These are phyloP conservation scores for Toxicodendron radicans DNA, from an alignment of 345 rosid genomes.

Conservation along the genomic window DNA sequence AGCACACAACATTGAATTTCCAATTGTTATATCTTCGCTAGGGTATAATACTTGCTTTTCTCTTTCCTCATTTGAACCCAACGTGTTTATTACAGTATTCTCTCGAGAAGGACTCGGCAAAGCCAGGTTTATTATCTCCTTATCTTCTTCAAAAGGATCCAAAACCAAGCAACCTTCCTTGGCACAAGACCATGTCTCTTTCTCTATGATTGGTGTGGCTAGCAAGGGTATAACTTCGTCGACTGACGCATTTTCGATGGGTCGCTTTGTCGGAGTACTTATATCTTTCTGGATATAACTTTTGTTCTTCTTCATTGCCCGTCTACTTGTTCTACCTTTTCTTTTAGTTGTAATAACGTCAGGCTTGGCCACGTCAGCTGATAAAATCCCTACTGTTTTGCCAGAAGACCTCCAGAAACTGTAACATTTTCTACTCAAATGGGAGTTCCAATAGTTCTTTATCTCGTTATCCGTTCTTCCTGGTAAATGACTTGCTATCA, in stretches of 20 bases:
- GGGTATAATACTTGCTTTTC: not conserved
- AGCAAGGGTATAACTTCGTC: constrained; percentile 6
- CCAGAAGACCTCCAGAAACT: constrained; percentile 28
- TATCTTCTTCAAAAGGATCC: constrained; percentile 6
- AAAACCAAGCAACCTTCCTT: not conserved
- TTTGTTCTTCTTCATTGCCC: constrained; percentile 27
- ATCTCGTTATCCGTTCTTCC: constrained; percentile 80
- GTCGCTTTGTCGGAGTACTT: not conserved
- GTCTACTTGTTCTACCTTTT: constrained; percentile 30
- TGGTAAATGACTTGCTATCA: constrained; percentile 55
- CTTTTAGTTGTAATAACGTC: constrained; percentile 5
- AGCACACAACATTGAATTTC: constrained; percentile 4
- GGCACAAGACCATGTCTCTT: constrained; percentile 21
- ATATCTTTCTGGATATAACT: not conserved
- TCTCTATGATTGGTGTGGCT: constrained; percentile 13
- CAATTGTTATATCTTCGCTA: not conserved
- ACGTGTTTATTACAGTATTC: not conserved
- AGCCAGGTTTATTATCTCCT: constrained; percentile 18
- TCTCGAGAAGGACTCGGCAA: constrained; percentile 5
- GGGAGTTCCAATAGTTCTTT: constrained; percentile 72
- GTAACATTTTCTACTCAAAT: constrained; percentile 48
- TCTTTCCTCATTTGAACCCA: constrained; percentile 14
- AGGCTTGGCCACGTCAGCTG: constrained; percentile 18
- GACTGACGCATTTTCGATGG: not conserved
- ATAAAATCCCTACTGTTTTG: not conserved